phyloP scores from a whole-genome alignment of 2,329 filamentous ascomycete genomes.

The Monilinia polystroma region DNA sequence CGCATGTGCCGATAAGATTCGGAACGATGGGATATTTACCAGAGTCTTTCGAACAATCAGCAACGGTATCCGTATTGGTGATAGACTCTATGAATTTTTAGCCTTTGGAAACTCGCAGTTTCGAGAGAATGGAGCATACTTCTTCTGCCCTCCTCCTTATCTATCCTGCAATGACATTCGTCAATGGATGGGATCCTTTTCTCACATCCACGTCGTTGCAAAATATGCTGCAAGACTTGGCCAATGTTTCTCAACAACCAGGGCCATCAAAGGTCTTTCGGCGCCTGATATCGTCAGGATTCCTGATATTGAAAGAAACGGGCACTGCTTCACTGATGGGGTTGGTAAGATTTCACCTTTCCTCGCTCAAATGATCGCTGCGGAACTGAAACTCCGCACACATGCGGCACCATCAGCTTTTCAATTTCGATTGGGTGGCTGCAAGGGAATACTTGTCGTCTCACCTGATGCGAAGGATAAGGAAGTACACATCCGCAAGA shows the following conservation, averaged over 20 bases:
- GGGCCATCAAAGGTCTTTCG: constrained; percentile 65
- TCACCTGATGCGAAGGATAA: constrained; percentile 66
- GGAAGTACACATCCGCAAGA: constrained; percentile 76
- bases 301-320: constrained; percentile 67
- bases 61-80: constrained; percentile 80
- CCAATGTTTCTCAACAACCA: constrained; percentile 93
- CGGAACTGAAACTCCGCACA: constrained; percentile 63
- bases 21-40: constrained; percentile 69
- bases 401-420: constrained; percentile 72
- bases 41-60: constrained; percentile 69
- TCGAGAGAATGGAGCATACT: constrained; percentile 86
- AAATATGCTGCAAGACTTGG: constrained; percentile 88
- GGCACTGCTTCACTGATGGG: constrained; percentile 81
- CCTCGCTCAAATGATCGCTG: constrained; percentile 69
- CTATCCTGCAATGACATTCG: constrained; percentile 75
- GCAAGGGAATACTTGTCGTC: constrained; percentile 81
- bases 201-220: constrained; percentile 77
- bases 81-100: constrained; percentile 81
- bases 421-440: constrained; percentile 89
- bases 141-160: constrained; percentile 72
- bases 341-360: constrained; percentile 87
- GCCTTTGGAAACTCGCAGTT: constrained; percentile 96
- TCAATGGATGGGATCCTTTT: constrained; percentile 81
- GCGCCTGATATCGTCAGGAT: constrained; percentile 57
- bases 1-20: constrained; percentile 50